Conservation (phyloP, 2,329 filamentous ascomycete species). For the Didymella exigua region DNA sequence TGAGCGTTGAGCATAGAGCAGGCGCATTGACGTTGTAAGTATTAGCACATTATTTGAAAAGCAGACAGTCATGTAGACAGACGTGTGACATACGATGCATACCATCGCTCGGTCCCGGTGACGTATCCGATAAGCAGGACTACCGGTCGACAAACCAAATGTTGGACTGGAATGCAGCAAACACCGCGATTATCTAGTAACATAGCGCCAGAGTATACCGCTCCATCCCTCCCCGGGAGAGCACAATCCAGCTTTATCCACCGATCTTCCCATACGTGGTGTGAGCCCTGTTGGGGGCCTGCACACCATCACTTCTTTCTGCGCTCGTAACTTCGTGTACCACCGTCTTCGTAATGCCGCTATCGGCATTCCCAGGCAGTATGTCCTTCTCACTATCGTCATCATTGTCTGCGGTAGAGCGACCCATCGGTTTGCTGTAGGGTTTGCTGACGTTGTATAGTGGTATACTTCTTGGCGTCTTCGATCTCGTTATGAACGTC, state of each 20-base stretch:
- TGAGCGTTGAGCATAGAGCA: constrained; percentile 1
- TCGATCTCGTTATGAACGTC: constrained; percentile 19
- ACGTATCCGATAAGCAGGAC: neutral
- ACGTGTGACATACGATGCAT: neutral
- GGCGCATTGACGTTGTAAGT: neutral
- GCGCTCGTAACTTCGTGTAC: constrained; percentile 28
- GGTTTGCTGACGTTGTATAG: constrained; percentile 24
- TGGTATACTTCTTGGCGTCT: constrained; percentile 18
- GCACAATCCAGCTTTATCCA: neutral
- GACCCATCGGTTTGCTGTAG: constrained; percentile 17
- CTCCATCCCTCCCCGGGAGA: neutral
- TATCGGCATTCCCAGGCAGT: constrained; percentile 15
- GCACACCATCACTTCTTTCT: neutral
- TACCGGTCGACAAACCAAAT: neutral
- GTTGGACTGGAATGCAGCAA: neutral
- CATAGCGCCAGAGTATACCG: neutral
- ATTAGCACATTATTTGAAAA: neutral
- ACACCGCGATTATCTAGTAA: neutral
- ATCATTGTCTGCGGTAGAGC: constrained; percentile 20
- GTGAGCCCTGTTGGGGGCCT: constrained; percentile 4
- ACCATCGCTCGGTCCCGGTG: neutral
- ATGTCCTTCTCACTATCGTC: constrained; percentile 31
- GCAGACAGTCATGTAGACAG: neutral
- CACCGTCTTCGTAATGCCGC: constrained; percentile 28
- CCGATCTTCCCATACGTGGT: constrained; percentile 12